A percentile compares a stretch with the other conserved stretches of the same genome.
phyloP scores from a whole-genome alignment of 1,284 basidiomycete species.

The Grifola frondosa region DNA sequence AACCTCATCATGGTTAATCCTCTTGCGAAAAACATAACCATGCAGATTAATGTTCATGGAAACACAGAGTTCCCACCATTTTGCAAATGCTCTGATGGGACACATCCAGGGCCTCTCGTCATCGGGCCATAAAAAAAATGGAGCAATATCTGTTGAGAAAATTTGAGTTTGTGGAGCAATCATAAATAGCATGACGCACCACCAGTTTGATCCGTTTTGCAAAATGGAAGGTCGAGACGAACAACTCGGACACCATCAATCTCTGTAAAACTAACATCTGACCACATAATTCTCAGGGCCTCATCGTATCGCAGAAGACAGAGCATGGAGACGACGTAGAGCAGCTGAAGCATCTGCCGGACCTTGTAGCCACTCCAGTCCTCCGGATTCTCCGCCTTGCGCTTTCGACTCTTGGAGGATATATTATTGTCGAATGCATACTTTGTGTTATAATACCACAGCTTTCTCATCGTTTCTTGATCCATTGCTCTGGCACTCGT shows the following conservation, averaged over 20 bases:
- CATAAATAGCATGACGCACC: conserved; percentile 1
- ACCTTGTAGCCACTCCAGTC: conserved; percentile 19
- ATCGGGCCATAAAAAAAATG: conserved; percentile 14
- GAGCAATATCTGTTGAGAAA: conserved; percentile 10
- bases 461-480: conserved; percentile 16
- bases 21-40: conserved; percentile 14
- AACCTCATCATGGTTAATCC: conserved; percentile 5
- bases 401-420: conserved; percentile 2
- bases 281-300: conserved; percentile 23
- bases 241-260: conserved; percentile 1
- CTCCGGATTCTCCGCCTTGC: conserved; percentile 8
- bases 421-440: not conserved
- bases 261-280: conserved; percentile 9
- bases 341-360: conserved; percentile 20
- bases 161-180: not conserved
- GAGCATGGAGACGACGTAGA: conserved; percentile 22
- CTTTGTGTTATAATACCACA: conserved; percentile 18
- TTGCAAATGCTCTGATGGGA: conserved; percentile 9
- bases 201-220: conserved; percentile 17
- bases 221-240: conserved; percentile 8
- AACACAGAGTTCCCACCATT: conserved; percentile 3
- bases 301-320: conserved; percentile 27
- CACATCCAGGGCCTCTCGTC: conserved; percentile 11
- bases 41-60: conserved; percentile 1
- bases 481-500: conserved; percentile 25